Evolutionary conservation across 345 rosid genomes (phyloP).

Genomic region (Citrus unshiu): DNA sequence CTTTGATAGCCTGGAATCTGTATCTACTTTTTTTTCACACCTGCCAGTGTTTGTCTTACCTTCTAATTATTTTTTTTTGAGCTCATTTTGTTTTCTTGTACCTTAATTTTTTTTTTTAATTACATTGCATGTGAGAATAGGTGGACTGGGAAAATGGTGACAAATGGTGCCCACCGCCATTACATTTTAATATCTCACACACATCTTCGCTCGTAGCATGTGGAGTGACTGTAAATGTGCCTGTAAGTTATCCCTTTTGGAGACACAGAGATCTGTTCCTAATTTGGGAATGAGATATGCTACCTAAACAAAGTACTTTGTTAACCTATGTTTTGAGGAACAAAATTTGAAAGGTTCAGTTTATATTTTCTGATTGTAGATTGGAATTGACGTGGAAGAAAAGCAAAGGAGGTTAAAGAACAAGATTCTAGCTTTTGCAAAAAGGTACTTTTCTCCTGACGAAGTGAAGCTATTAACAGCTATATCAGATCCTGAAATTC

Average conservation of each 20-base stretch:
- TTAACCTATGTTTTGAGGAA: not conserved
- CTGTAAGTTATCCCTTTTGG: slow-evolving; percentile 33
- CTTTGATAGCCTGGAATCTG: not conserved
- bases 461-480: slow-evolving; percentile 57
- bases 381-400: slow-evolving; percentile 87
- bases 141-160: slow-evolving; percentile 54
- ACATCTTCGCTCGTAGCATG: slow-evolving; percentile 81
- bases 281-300: not conserved
- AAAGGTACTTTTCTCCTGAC: slow-evolving; percentile 52
- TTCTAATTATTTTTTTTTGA: not conserved
- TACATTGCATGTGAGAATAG: slow-evolving; percentile 26
- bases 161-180: slow-evolving; percentile 27
- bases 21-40: not conserved
- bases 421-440: slow-evolving; percentile 50
- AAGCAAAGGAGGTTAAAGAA: slow-evolving; percentile 57
- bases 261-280: not conserved
- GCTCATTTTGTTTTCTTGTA: not conserved
- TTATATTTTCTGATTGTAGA: slow-evolving; percentile 34
- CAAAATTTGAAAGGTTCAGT: slow-evolving; percentile 1
- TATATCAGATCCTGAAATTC: slow-evolving; percentile 58
- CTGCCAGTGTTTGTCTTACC: not conserved
- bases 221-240: slow-evolving; percentile 63
- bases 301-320: not conserved
- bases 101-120: not conserved
- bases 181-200: slow-evolving; percentile 88